A percentile compares a stretch with the other conserved stretches of the same genome.
phyloP scores from a whole-genome alignment of 163 green algal species.

The Volvox carteri region DNA sequence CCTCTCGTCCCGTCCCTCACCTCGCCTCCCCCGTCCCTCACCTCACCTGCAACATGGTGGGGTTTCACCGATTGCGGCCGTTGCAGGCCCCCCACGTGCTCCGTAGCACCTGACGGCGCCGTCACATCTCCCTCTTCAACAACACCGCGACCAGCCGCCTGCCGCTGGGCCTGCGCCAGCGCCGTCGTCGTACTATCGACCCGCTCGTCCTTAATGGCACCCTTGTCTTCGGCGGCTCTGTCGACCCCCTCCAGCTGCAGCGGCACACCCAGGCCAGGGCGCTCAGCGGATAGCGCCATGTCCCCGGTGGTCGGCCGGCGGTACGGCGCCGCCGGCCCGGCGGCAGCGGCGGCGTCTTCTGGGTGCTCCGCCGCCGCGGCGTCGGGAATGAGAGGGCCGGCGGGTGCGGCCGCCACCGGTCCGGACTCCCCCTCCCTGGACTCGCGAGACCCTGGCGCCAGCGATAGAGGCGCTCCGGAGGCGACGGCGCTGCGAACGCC shows the following conservation, averaged over 20 bases:
- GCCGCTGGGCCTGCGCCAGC: neutral
- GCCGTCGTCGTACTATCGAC: neutral
- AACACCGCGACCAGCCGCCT: neutral
- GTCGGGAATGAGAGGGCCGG: neutral
- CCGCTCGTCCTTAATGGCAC: neutral
- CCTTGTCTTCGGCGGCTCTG: neutral
- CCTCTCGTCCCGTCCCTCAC: too few species aligned
- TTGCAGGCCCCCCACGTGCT: neutral
- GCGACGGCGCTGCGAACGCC: neutral
- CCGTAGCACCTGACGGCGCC: neutral
- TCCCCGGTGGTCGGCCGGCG: neutral
- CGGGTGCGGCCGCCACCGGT: neutral
- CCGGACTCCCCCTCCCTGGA: neutral
- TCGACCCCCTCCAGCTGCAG: neutral
- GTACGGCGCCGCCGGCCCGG: conserved; percentile 6
- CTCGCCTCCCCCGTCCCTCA: too few species aligned
- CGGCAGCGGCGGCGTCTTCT: neutral
- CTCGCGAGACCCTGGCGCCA: neutral
- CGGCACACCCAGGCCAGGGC: conserved; percentile 13
- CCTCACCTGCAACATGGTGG: neutral
- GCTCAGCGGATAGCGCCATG: neutral
- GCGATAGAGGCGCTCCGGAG: neutral
- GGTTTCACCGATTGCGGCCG: conserved; percentile 12
- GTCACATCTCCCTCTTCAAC: neutral
- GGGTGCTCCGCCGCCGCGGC: neutral